Evolutionary conservation across 306 rosid genomes (phyloP).

Genomic region (Acacia acuminata): DNA sequence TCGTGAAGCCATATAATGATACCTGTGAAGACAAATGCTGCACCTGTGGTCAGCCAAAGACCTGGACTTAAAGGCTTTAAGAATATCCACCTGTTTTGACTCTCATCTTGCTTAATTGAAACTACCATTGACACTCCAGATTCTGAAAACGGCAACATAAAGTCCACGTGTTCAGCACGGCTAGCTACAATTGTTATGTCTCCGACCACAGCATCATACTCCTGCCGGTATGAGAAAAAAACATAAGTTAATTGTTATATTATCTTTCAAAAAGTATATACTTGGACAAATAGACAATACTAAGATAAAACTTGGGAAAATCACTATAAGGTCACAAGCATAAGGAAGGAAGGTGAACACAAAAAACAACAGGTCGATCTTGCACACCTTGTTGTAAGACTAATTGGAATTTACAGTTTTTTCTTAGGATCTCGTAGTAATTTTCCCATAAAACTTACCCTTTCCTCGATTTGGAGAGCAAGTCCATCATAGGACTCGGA

Average conservation of each 20-base stretch:
- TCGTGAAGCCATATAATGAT: slow-evolving; percentile 43
- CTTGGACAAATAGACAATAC: too few relatives aligned
- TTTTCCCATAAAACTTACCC: too few relatives aligned
- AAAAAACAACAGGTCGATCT: too few relatives aligned
- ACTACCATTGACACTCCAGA: slow-evolving; percentile 48
- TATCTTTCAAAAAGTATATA: too few relatives aligned
- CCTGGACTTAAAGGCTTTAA: slow-evolving; percentile 43
- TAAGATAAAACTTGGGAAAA: too few relatives aligned
- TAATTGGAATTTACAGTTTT: too few relatives aligned
- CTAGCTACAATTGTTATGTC: slow-evolving; percentile 47
- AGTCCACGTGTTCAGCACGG: slow-evolving; percentile 41
- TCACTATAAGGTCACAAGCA: too few relatives aligned
- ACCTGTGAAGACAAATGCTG: slow-evolving; percentile 36
- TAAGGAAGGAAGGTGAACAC: too few relatives aligned
- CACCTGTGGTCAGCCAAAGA: slow-evolving; percentile 42
- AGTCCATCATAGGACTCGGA: slow-evolving; percentile 27
- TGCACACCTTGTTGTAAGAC: too few relatives aligned
- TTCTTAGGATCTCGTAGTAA: too few relatives aligned
- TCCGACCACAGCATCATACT: slow-evolving; percentile 43
- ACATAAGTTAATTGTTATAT: too few relatives aligned
- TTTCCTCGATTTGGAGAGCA: background rate
- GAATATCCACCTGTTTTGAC: slow-evolving; percentile 45
- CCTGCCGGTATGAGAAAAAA: slow-evolving; percentile 10
- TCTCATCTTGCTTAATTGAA: slow-evolving; percentile 24
- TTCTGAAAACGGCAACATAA: slow-evolving; percentile 42